Percentiles rank a stretch among this genome's conserved stretches.
phyloP scores from a whole-genome alignment of 345 rosid species.

The Syzygium aromaticum region DNA sequence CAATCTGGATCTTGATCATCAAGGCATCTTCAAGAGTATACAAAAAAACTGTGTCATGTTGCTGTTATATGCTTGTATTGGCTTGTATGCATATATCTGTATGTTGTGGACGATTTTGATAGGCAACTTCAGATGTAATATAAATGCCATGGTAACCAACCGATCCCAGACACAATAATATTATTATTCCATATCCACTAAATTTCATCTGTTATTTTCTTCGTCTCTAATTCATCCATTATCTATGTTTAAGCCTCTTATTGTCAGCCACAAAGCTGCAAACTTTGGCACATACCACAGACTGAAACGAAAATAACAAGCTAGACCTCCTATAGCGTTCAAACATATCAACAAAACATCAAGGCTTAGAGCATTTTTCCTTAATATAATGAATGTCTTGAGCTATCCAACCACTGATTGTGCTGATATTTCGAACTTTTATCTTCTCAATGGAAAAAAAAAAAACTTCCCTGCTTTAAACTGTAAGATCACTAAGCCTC shows the following conservation, averaged over 20 bases:
- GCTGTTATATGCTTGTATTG: background rate
- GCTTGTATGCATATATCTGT: background rate
- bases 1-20: constrained; percentile 26
- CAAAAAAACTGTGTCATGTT: background rate
- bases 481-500: background rate
- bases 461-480: background rate
- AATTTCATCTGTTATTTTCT: background rate
- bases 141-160: background rate
- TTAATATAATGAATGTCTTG: background rate
- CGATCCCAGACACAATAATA: background rate
- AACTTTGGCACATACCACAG: background rate
- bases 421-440: background rate
- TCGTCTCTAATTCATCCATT: background rate
- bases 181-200: background rate
- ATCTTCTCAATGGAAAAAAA: background rate
- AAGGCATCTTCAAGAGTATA: background rate
- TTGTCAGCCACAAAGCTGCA: background rate
- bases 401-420: background rate
- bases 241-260: background rate
- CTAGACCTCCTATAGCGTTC: background rate
- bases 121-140: background rate
- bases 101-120: background rate
- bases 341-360: background rate
- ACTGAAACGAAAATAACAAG: background rate
- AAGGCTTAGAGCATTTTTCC: background rate